Evolutionary conservation across 345 rosid genomes (phyloP).

Genomic region (Luvunga scandens): DNA sequence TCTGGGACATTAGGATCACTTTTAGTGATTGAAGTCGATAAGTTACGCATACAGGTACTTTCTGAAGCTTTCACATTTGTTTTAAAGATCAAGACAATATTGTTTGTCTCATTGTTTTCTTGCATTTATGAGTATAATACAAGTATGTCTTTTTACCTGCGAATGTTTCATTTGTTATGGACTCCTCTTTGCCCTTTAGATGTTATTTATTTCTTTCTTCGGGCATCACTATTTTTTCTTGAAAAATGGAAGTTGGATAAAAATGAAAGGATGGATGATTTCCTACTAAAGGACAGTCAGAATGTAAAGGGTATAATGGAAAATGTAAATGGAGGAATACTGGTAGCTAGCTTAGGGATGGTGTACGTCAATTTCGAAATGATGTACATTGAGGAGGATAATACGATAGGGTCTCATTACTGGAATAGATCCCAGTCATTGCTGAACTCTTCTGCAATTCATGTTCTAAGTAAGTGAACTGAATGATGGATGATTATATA

Average conservation of each 20-base stretch:
- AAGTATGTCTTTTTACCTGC: background rate
- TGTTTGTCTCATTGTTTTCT: background rate
- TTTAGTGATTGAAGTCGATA: conserved; percentile 85
- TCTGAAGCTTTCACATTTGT: conserved; percentile 25
- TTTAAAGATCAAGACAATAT: background rate
- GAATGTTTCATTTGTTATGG: background rate
- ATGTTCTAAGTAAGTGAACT: no score
- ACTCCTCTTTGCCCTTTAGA: background rate
- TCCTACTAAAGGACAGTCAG: background rate
- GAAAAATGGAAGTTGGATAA: background rate
- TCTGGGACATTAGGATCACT: conserved; percentile 87
- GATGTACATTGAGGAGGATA: background rate
- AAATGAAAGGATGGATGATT: background rate
- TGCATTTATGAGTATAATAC: background rate
- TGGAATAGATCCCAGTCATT: background rate
- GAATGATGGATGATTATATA: no score
- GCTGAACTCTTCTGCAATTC: background rate
- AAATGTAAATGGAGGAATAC: background rate
- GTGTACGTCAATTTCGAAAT: background rate
- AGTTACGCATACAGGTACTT: conserved; percentile 83
- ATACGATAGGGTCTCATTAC: background rate
- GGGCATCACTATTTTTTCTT: background rate
- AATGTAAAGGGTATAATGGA: background rate
- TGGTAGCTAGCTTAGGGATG: background rate
- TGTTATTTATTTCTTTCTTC: background rate